These are phyloP conservation scores for Chlamydomonas sp. DNA, from an alignment of 139 green algal species.

Conservation along the genomic window DNA sequence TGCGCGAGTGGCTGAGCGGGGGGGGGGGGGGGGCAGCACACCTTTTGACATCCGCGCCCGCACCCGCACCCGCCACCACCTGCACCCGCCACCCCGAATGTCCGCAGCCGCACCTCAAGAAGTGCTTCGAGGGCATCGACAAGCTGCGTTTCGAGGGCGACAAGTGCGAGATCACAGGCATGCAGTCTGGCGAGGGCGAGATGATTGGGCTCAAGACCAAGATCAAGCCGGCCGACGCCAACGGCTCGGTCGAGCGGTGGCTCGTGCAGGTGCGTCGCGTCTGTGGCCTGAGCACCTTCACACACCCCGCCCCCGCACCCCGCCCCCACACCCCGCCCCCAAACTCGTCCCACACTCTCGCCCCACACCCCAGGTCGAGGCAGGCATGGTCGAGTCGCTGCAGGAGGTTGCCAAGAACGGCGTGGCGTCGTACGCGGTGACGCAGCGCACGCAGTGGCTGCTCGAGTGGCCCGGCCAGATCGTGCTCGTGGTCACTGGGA, in stretches of 20 bases:
- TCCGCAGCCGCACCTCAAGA: conserved; percentile 76
- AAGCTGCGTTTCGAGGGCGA: conserved; percentile 32
- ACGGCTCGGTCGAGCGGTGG: conserved; percentile 68
- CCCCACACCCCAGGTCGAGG: conserved; percentile 56
- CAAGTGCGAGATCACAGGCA: conserved; percentile 31
- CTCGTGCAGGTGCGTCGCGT: conserved; percentile 44
- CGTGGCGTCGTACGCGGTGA: conserved; percentile 45
- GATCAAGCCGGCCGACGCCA: conserved; percentile 54
- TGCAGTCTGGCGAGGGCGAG: conserved; percentile 61
- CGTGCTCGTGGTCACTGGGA: conserved; percentile 59
- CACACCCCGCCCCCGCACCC: no score
- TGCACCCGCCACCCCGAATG: no score
- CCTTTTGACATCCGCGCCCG: no score
- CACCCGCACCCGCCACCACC: no score
- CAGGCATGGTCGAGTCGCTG: conserved; percentile 59
- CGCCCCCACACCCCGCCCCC: no score
- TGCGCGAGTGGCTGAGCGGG: no score
- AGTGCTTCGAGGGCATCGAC: conserved; percentile 75
- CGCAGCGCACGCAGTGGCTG: conserved; percentile 47
- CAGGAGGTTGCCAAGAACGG: conserved; percentile 42
- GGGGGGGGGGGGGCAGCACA: no score
- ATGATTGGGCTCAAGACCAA: conserved; percentile 54
- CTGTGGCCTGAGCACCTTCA: no score
- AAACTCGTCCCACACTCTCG: no score
- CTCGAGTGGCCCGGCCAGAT: conserved; percentile 69